Base-by-base conservation (phyloP, 2,329 filamentous ascomycete species). In the Apiospora kogelbergensis region DNA sequence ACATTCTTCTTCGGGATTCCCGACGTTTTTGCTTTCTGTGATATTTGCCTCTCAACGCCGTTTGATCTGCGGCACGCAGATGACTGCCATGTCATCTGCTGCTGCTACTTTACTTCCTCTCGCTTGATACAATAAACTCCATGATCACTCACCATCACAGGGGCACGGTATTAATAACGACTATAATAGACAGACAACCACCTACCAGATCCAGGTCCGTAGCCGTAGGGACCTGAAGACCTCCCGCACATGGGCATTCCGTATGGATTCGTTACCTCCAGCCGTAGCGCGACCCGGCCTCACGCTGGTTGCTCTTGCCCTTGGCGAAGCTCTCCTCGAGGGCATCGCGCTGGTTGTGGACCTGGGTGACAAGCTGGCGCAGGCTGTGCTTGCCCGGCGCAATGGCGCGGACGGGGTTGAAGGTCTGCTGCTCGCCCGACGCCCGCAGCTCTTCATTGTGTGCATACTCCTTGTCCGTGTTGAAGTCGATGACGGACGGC, bases 261-360 rank as follows among this genome's bases (percentile, higher is more conserved):
- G 13, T 42, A 42, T n/a, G n/a, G n/a, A n/a, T 42, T 42, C 11
- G 26, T 78, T 72, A 82, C 72, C 80, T 83, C 93, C 94, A 98
- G 6, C 95, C 95, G 82, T 98, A 98, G 75, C 89, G 89, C 69
- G 88, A 90, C 4, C 92, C 93, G 24, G 93, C 93, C 78, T 97
- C 94, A 74, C 89, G 91, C 79, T 93, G 90, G 76, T 95, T 96
- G 74, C 87, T 88, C 82, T 88, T 90, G 6, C 94, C 93, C 73
- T 90, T 85, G 24, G 94, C 94, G 83, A 97, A 98, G 78, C 93
- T 95, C 76, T 98, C 95, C 81, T 98, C 94, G 73, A 98, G 82
- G 2, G 94, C 94, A 13, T 97, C 94, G 77, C 90, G 90, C 81
- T 98, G 94, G 71, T 86, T 93, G 73, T 89, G 89, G 33, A 93